Evolutionary conservation across 2,329 filamentous ascomycete genomes (phyloP).

Genomic region (Colletotrichum nymphaeae): DNA sequence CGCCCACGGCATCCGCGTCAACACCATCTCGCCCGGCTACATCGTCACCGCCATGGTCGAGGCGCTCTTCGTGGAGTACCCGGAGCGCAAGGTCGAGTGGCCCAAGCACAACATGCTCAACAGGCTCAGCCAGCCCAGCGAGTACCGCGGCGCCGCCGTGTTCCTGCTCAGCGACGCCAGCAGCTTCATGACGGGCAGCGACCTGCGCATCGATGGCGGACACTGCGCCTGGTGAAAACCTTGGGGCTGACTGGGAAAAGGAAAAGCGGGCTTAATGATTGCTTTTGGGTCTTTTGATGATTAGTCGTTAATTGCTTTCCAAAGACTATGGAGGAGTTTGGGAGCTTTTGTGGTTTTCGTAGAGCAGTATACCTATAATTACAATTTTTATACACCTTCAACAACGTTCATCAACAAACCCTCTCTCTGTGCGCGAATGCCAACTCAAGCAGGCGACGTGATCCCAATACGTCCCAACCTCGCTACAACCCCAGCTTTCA

Average conservation of each 20-base stretch:
- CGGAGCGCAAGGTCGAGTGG: slow-evolving; percentile 77
- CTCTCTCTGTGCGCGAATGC: not conserved
- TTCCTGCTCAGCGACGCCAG: slow-evolving; percentile 52
- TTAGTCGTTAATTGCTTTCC: slow-evolving; percentile 27
- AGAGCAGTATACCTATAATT: slow-evolving; percentile 23
- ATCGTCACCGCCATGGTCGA: slow-evolving; percentile 88
- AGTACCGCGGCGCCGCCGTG: slow-evolving; percentile 76
- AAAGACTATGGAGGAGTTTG: slow-evolving; percentile 6
- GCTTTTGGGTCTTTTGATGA: not conserved
- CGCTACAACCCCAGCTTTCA: slow-evolving; percentile 58
- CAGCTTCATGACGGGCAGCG: slow-evolving; percentile 60
- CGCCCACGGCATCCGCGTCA: slow-evolving; percentile 78
- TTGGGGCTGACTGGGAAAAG: slow-evolving; percentile 1
- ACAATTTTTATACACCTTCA: slow-evolving; percentile 10
- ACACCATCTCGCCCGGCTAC: slow-evolving; percentile 84
- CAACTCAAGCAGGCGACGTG: slow-evolving; percentile 15
- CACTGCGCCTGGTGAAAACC: slow-evolving; percentile 67
- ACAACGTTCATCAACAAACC: not conserved
- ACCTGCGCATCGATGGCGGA: slow-evolving; percentile 78
- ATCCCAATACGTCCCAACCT: slow-evolving; percentile 56
- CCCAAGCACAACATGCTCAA: slow-evolving; percentile 87
- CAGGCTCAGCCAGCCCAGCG: slow-evolving; percentile 72
- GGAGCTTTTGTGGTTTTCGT: slow-evolving; percentile 4
- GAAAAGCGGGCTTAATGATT: not conserved
- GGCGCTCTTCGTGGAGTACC: slow-evolving; percentile 79